These are phyloP conservation scores for Calonectria fujianensis DNA, from an alignment of 2,329 filamentous ascomycete genomes.

Conservation along the genomic window DNA sequence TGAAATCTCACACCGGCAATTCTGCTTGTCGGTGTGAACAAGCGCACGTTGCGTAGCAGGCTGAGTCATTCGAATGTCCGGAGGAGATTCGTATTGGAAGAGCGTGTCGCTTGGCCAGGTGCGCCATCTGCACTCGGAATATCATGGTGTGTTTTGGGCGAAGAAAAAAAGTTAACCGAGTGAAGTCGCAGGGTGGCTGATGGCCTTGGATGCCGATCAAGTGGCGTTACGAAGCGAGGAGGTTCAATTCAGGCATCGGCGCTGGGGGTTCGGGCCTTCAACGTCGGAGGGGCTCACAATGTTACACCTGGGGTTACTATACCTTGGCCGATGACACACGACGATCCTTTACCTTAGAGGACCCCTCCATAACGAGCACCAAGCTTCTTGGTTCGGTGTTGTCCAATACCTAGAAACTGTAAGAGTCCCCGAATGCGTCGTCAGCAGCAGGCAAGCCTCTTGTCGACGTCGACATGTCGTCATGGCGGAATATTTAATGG, in stretches of 20 bases:
- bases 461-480: constrained; percentile 51
- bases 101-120: not conserved
- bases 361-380: constrained; percentile 3
- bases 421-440: constrained; percentile 36
- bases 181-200: constrained; percentile 21
- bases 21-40: constrained; percentile 17
- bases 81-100: constrained; percentile 20
- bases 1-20: constrained; percentile 6
- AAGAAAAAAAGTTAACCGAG: constrained; percentile 11
- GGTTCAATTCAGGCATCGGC: constrained; percentile 26
- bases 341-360: constrained; percentile 10
- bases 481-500: constrained; percentile 46
- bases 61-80: constrained; percentile 12
- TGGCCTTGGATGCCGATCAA: constrained; percentile 20
- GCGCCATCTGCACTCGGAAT: constrained; percentile 12
- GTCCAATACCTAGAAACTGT: constrained; percentile 29
- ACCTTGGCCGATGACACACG: constrained; percentile 36
- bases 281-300: constrained; percentile 27
- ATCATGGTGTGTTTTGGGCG: constrained; percentile 16
- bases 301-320: constrained; percentile 33
- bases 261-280: constrained; percentile 28
- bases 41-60: constrained; percentile 8
- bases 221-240: constrained; percentile 27
- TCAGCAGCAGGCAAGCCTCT: constrained; percentile 38
- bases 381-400: constrained; percentile 4